Conservation (phyloP, 2,329 filamentous ascomycete genomes). For the Colletotrichum sp. region DNA sequence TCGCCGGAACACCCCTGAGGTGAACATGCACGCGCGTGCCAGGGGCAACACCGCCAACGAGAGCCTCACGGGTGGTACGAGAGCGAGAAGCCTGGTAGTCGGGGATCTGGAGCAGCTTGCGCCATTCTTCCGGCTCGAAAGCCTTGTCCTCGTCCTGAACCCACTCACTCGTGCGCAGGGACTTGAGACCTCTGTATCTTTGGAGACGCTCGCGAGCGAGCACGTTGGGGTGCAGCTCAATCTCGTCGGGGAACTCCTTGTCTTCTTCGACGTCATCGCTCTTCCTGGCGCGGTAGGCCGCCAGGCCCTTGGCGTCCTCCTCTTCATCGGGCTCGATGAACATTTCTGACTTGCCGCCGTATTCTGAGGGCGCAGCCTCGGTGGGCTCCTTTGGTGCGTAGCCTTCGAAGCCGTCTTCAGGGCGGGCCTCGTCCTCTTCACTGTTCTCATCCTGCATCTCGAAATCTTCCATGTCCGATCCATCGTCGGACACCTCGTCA, state of each 20-base stretch:
- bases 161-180: slow-evolving; percentile 85
- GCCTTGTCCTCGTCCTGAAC: slow-evolving; percentile 85
- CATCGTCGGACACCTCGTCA: slow-evolving; percentile 78
- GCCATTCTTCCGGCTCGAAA: slow-evolving; percentile 90
- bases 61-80: slow-evolving; percentile 76
- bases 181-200: slow-evolving; percentile 91
- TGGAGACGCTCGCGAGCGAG: slow-evolving; percentile 83
- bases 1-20: slow-evolving; percentile 58
- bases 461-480: slow-evolving; percentile 78
- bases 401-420: slow-evolving; percentile 84
- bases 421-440: slow-evolving; percentile 61
- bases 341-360: slow-evolving; percentile 90
- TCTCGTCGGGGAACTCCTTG: slow-evolving; percentile 95
- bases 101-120: slow-evolving; percentile 81
- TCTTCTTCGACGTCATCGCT: slow-evolving; percentile 86
- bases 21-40: slow-evolving; percentile 85
- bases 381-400: slow-evolving; percentile 70
- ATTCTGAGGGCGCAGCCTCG: slow-evolving; percentile 83
- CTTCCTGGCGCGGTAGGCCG: slow-evolving; percentile 79
- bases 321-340: slow-evolving; percentile 88
- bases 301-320: slow-evolving; percentile 75
- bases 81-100: slow-evolving; percentile 88
- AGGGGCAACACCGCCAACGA: slow-evolving; percentile 84
- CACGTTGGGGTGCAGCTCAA: slow-evolving; percentile 89
- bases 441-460: slow-evolving; percentile 64